Percentiles rank a stretch among this genome's conserved stretches.
Evolutionary conservation across 1,139 yeast genomes (phyloP).

Genomic region (Magnusiomyces paraingens): DNA sequence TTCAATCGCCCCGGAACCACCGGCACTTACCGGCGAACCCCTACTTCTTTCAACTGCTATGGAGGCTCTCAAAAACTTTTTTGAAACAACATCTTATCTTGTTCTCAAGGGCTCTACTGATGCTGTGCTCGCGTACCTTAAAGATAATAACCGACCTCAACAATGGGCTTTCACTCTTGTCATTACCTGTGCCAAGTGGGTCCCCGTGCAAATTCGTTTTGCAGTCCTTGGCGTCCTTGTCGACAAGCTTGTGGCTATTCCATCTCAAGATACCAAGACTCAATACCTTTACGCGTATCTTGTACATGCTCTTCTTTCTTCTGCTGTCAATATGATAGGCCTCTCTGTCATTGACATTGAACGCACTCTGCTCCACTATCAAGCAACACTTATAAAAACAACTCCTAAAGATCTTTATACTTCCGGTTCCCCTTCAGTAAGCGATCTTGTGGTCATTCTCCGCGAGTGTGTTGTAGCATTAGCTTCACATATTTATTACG

Average conservation of each 20-base stretch:
- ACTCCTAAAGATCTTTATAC: constrained; percentile 6
- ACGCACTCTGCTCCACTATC: constrained; percentile 57
- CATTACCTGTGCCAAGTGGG: constrained; percentile 42
- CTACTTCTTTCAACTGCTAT: constrained; percentile 20
- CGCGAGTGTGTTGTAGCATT: constrained; percentile 50
- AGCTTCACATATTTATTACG: constrained; percentile 67
- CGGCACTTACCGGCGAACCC: constrained; percentile 13
- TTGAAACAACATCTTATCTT: constrained; percentile 34
- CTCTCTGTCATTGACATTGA: constrained; percentile 79
- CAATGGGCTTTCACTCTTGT: constrained; percentile 6
- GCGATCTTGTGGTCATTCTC: constrained; percentile 24
- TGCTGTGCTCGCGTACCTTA: constrained; percentile 31
- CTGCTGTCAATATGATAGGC: constrained; percentile 81
- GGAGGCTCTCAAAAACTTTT: constrained; percentile 33
- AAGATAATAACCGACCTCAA: constrained; percentile 22
- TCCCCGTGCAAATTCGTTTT: constrained; percentile 85
- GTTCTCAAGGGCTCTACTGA: constrained; percentile 35
- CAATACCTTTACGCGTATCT: constrained; percentile 48
- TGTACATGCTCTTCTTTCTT: constrained; percentile 63
- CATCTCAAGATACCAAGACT: constrained; percentile 30
- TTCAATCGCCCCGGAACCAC: constrained; percentile 11
- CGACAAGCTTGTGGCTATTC: constrained; percentile 26
- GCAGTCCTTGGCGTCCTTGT: constrained; percentile 48
- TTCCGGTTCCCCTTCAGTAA: constrained; percentile 6
- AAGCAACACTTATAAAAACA: constrained; percentile 31